phyloP scores from a whole-genome alignment of 345 rosid species.

The Eucalyptus virginea region DNA sequence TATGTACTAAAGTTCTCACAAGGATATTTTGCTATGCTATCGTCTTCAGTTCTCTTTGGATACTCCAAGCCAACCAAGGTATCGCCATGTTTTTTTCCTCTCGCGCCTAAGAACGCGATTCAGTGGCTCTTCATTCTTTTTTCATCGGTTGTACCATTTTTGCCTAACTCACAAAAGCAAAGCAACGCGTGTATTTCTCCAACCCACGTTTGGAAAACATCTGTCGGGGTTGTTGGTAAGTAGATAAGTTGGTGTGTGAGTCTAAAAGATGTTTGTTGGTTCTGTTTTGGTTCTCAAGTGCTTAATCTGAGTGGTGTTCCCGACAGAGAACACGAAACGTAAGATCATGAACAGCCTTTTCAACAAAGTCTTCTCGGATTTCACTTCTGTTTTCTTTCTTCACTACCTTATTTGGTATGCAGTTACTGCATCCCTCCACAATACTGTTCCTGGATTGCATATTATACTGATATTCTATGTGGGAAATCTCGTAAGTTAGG shows the following conservation, averaged over 20 bases:
- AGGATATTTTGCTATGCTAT: background rate
- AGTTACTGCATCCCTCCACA: background rate
- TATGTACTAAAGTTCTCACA: background rate
- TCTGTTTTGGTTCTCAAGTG: background rate
- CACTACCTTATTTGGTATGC: background rate
- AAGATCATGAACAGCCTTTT: background rate
- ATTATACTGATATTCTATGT: background rate
- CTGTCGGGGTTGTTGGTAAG: background rate
- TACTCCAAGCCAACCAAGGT: background rate
- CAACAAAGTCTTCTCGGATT: background rate
- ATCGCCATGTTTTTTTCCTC: background rate
- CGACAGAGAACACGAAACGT: background rate
- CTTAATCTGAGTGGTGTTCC: background rate
- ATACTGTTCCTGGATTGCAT: background rate
- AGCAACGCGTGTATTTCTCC: background rate
- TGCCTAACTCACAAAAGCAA: background rate
- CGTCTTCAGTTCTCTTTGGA: background rate
- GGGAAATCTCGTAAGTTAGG: background rate
- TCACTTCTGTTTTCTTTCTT: background rate
- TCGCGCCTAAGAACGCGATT: background rate
- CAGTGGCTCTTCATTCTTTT: background rate
- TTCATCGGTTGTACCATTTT: background rate
- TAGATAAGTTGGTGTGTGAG: background rate
- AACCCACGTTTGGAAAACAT: background rate
- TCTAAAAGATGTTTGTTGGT: background rate